Base-by-base conservation (phyloP, 495 filamentous ascomycete species). In the Acidomyces sp. region DNA sequence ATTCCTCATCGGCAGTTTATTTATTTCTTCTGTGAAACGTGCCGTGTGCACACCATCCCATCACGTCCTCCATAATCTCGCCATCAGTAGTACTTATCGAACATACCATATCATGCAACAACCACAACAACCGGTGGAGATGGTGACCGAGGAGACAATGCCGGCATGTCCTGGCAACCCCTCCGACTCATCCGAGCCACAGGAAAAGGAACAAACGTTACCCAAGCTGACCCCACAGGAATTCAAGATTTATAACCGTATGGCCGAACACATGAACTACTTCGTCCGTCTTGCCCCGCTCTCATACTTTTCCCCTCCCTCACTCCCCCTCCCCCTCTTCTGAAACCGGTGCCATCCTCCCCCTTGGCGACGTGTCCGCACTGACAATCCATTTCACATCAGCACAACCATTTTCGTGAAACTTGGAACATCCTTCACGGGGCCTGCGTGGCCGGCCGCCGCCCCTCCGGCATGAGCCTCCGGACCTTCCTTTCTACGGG, bases 351-450 rank as follows among this genome's bases (percentile, higher is more conserved):
- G 78, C 71, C 32, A 51, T 69, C 6, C 68, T 92, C 33, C 74
- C 78, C 59, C 62, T 59, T 19, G 77, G 80, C 22, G 72, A 66
- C 54, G 59, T 55, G 12, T 57, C 58, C 43, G 59, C n/a, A n/a
- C n/a, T n/a, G n/a, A n/a, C n/a, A n/a, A n/a, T n/a, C n/a, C n/a
- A n/a, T n/a, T n/a, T n/a, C n/a, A n/a, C n/a, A n/a, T n/a, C 16
- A 79, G 76, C 85, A 92, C 62, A 74, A 78, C 45, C 69, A 81
- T 62, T 90, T 90, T 65, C 78, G 82, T 15, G 55, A 65, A 31
- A 67, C 73, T 12, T 93, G 82, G 80, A 79, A 72, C 32, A 51
- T 69, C 6, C 68, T 92, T 32, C 74, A 78, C 59, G 62, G 59
- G 19, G 77, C 81, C 22, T 73, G 67, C 54, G 59, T 55, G 12